Conservation (phyloP, 352 stramenopile species). For the Phytopythium litorale region DNA sequence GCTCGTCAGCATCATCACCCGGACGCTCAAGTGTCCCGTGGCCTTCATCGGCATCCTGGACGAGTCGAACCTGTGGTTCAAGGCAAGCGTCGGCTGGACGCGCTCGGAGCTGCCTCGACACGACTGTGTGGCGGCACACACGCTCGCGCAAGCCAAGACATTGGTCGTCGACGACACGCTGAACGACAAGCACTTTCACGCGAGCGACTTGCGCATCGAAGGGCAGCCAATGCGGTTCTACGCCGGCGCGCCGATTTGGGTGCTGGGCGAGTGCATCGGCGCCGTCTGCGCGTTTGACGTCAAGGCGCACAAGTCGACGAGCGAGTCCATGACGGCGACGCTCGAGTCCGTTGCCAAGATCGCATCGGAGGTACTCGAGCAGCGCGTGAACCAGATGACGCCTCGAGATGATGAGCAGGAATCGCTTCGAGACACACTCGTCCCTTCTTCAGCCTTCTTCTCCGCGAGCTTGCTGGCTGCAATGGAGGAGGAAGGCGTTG, state of each 20-base stretch:
- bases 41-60: constrained; percentile 71
- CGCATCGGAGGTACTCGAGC: constrained; percentile 77
- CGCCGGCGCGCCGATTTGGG: constrained; percentile 50
- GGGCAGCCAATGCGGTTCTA: constrained; percentile 55
- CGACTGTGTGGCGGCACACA: constrained; percentile 49
- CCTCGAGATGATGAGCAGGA: not conserved
- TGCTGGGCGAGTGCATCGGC: constrained; percentile 58
- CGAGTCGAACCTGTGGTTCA: constrained; percentile 51
- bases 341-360: constrained; percentile 77
- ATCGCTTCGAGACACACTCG: not conserved
- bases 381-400: constrained; percentile 32
- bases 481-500: constrained; percentile 3
- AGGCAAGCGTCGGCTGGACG: constrained; percentile 64
- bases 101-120: constrained; percentile 46
- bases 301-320: constrained; percentile 40
- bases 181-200: constrained; percentile 66
- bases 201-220: constrained; percentile 38
- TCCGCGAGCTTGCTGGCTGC: constrained; percentile 2
- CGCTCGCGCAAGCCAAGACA: constrained; percentile 39
- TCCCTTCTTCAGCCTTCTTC: not conserved
- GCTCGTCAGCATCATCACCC: constrained; percentile 63
- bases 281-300: constrained; percentile 65
- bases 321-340: constrained; percentile 55
- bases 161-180: constrained; percentile 65
- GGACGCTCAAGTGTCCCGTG: constrained; percentile 58